Conservation (phyloP, 1,284 basidiomycete genomes). For the Malassezia vespertilionis region DNA sequence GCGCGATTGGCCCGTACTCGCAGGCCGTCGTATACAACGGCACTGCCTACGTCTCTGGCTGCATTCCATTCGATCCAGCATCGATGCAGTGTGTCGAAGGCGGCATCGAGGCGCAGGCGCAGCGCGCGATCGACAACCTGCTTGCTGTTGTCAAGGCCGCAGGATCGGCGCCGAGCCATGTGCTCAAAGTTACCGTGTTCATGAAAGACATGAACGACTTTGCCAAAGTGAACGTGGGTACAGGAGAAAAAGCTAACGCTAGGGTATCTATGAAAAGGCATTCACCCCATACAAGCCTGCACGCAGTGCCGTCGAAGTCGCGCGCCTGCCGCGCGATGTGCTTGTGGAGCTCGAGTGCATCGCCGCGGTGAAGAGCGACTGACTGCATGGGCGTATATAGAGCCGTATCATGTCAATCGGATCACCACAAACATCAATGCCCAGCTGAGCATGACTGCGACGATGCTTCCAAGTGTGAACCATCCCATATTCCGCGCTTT, state of each 20-base stretch:
- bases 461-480: conserved; percentile 37
- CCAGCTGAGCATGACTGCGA: conserved; percentile 39
- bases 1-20: conserved; percentile 45
- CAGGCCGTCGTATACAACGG: conserved; percentile 70
- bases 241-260: background rate
- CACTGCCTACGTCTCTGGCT: conserved; percentile 78
- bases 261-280: conserved; percentile 45
- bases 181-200: conserved; percentile 57
- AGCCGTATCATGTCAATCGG: conserved; percentile 25
- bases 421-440: conserved; percentile 44
- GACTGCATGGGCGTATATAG: background rate
- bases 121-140: conserved; percentile 76
- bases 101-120: conserved; percentile 71
- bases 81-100: conserved; percentile 63
- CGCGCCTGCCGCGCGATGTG: conserved; percentile 64
- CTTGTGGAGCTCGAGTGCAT: conserved; percentile 87
- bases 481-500: conserved; percentile 44
- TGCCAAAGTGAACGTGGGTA: conserved; percentile 60
- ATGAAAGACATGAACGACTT: conserved; percentile 88
- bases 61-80: conserved; percentile 70
- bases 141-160: conserved; percentile 70
- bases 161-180: conserved; percentile 49
- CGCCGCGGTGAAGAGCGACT: conserved; percentile 49
- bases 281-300: conserved; percentile 64
- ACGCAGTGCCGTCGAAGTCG: conserved; percentile 62